Evolutionary conservation across 495 filamentous ascomycete species (phyloP).

Genomic region (Aspergillus campestris): DNA sequence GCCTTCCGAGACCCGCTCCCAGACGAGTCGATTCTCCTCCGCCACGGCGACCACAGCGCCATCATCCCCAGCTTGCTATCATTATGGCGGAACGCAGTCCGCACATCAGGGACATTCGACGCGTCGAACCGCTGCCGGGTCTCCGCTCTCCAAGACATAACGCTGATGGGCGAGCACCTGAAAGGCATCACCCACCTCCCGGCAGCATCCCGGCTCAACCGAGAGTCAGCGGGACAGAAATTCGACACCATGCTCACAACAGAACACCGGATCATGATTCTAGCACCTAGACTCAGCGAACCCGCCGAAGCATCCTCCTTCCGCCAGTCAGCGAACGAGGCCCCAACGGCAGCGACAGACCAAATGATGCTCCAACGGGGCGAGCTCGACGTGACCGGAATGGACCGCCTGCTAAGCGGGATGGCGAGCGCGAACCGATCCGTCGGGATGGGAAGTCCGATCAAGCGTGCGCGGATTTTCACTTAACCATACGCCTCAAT

Average conservation of each 20-base stretch:
- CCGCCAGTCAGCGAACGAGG: slow-evolving; percentile 10
- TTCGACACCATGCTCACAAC: slow-evolving; percentile 56
- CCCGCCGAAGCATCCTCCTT: slow-evolving; percentile 10
- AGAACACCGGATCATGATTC: slow-evolving; percentile 54
- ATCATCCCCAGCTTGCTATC: slow-evolving; percentile 56
- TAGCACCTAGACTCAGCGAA: slow-evolving; percentile 37
- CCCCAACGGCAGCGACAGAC: slow-evolving; percentile 24
- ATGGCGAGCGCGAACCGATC: slow-evolving; percentile 31
- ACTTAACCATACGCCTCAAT: slow-evolving; percentile 13
- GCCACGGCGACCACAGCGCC: slow-evolving; percentile 53
- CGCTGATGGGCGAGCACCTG: slow-evolving; percentile 58
- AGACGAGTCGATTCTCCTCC: slow-evolving; percentile 61
- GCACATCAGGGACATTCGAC: slow-evolving; percentile 48
- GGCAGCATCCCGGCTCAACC: slow-evolving; percentile 20
- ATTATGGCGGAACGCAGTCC: slow-evolving; percentile 59
- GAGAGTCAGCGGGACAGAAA: slow-evolving; percentile 34
- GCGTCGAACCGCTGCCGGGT: slow-evolving; percentile 38
- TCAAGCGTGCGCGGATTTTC: slow-evolving; percentile 36
- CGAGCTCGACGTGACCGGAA: slow-evolving; percentile 44
- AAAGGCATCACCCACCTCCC: slow-evolving; percentile 50
- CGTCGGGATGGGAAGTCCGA: slow-evolving; percentile 30
- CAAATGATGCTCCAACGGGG: slow-evolving; percentile 37
- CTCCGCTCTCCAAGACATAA: slow-evolving; percentile 38
- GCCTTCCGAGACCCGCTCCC: slow-evolving; percentile 39
- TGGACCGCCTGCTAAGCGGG: slow-evolving; percentile 40